Evolutionary conservation across 768 basidiomycete species (phyloP).

Genomic region (Panaeolus papilionaceus): DNA sequence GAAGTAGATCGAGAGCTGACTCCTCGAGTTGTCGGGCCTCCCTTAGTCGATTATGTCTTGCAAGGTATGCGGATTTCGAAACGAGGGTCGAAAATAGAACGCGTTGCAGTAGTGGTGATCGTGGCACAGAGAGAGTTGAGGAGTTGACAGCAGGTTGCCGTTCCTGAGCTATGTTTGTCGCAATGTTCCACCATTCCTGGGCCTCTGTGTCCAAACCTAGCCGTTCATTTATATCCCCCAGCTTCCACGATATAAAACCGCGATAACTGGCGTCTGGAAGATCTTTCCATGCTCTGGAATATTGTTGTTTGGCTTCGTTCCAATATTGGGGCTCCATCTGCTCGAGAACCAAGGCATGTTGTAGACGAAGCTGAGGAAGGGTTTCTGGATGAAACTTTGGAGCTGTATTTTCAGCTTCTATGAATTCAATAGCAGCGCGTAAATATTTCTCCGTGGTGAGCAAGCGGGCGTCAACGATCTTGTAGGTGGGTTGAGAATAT

Average conservation of each 20-base stretch:
- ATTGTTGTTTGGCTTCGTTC: conserved; percentile 59
- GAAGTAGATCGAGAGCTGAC: conserved; percentile 57
- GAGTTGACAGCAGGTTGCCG: conserved; percentile 4
- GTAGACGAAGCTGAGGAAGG: conserved; percentile 56
- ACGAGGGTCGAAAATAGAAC: conserved; percentile 65
- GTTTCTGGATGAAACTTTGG: conserved; percentile 55
- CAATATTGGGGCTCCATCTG: conserved; percentile 60
- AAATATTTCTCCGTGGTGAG: conserved; percentile 61
- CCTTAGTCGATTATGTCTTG: conserved; percentile 58
- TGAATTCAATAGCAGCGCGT: conserved; percentile 51
- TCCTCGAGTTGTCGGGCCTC: conserved; percentile 66
- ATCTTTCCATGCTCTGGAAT: conserved; percentile 62
- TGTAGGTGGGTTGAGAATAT: conserved; percentile 32
- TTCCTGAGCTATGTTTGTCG: conserved; percentile 52
- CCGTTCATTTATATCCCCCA: conserved; percentile 69
- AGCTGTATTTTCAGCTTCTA: conserved; percentile 41
- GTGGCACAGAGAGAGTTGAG: background rate
- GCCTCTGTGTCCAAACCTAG: conserved; percentile 61
- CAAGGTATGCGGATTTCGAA: conserved; percentile 75
- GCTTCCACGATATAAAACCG: conserved; percentile 64
- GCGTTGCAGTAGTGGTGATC: conserved; percentile 69
- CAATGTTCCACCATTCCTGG: conserved; percentile 70
- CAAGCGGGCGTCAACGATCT: conserved; percentile 59
- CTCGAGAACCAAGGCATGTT: conserved; percentile 64
- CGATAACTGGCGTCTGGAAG: conserved; percentile 34